Conservation (phyloP, 2,329 filamentous ascomycete species). For the Chalaropsis ovoidea region DNA sequence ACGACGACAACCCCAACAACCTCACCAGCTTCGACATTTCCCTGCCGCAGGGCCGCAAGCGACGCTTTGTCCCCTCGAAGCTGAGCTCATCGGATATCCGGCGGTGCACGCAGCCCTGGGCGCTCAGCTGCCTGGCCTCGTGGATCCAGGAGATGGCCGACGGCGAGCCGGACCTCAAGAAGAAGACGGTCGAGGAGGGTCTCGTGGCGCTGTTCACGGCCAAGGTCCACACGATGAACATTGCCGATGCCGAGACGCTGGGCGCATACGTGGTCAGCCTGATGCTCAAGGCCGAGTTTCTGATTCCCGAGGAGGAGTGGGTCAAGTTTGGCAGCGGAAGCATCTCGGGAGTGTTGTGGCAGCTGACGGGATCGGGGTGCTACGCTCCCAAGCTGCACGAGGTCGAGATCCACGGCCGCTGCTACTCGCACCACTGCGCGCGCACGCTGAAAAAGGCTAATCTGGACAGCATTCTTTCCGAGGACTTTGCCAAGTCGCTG, state of each 20-base stretch:
- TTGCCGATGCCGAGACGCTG: slow-evolving; percentile 84
- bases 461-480: slow-evolving; percentile 60
- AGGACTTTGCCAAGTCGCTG: slow-evolving; percentile 55
- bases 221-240: slow-evolving; percentile 97
- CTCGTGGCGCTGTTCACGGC: slow-evolving; percentile 81
- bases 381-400: slow-evolving; percentile 80
- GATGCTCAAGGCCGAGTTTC: slow-evolving; percentile 67
- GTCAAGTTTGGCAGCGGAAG: slow-evolving; percentile 76
- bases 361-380: slow-evolving; percentile 82
- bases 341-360: slow-evolving; percentile 84
- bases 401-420: slow-evolving; percentile 58
- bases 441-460: slow-evolving; percentile 92
- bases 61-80: slow-evolving; percentile 78
- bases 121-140: slow-evolving; percentile 70
- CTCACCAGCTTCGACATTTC: slow-evolving; percentile 69
- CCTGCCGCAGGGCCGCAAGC: slow-evolving; percentile 66
- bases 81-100: slow-evolving; percentile 70
- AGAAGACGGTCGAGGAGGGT: slow-evolving; percentile 75
- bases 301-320: slow-evolving; percentile 92
- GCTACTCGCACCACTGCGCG: slow-evolving; percentile 90
- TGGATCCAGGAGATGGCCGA: slow-evolving; percentile 89
- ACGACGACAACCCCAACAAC: slow-evolving; percentile 45
- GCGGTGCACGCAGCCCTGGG: slow-evolving; percentile 84
- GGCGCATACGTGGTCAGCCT: slow-evolving; percentile 65
- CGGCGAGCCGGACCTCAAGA: slow-evolving; percentile 77